phyloP scores from a whole-genome alignment of 495 filamentous ascomycete genomes.

The Chaetomium cochliodes region DNA sequence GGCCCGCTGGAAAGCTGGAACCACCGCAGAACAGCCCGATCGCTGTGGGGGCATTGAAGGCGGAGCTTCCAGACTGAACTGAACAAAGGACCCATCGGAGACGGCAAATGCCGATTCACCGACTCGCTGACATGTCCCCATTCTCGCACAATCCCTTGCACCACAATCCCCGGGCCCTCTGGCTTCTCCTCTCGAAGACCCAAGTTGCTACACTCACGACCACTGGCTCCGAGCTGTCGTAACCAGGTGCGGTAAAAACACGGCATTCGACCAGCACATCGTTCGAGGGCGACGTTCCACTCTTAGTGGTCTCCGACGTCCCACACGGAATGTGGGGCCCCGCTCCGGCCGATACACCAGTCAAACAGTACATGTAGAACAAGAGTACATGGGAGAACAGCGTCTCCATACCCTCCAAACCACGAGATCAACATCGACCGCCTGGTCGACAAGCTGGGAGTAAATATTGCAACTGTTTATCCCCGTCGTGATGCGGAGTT shows the following conservation, averaged over 20 bases:
- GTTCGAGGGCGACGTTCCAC: neutral
- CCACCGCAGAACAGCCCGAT: neutral
- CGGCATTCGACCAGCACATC: neutral
- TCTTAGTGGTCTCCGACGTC: neutral
- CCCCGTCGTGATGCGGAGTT: neutral
- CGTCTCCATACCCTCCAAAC: too few species aligned
- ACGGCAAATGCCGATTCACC: neutral
- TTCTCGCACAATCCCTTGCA: neutral
- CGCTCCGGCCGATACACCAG: neutral
- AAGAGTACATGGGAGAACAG: too few species aligned
- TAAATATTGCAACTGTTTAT: neutral
- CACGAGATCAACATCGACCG: too few species aligned
- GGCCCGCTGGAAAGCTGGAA: neutral
- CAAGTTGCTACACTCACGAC: neutral
- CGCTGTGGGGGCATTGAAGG: neutral
- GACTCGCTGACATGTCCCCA: neutral
- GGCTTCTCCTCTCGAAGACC: neutral
- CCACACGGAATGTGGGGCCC: neutral
- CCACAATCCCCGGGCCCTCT: neutral
- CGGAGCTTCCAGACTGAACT: neutral
- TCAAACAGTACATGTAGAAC: neutral
- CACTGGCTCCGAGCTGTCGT: neutral
- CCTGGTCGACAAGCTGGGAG: neutral
- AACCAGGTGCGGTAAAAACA: neutral
- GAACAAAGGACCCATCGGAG: neutral